Percentiles rank a stretch among this genome's conserved stretches.
Conservation (phyloP, 2,329 filamentous ascomycete species). For the Sclerotinia trifoliorum region DNA sequence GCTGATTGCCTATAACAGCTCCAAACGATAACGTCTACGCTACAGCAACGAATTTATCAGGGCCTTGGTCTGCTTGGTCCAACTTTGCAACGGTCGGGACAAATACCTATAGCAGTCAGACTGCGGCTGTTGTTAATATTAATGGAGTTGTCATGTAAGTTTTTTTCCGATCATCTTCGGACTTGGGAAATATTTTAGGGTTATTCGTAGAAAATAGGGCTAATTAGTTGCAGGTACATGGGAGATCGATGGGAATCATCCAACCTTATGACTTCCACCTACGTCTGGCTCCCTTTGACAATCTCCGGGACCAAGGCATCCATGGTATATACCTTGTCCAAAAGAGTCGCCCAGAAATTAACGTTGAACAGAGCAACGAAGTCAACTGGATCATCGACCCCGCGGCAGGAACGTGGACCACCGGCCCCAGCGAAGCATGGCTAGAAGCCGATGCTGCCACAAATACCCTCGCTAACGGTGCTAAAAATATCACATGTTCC, state of each 20-base stretch:
- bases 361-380: slow-evolving; percentile 43
- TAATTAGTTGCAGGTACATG: slow-evolving; percentile 52
- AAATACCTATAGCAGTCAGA: slow-evolving; percentile 60
- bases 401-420: slow-evolving; percentile 45
- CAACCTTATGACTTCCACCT: slow-evolving; percentile 61
- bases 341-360: not conserved
- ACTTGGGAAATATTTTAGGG: not conserved
- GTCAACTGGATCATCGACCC: slow-evolving; percentile 56
- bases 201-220: not conserved
- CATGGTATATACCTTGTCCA: slow-evolving; percentile 39
- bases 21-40: slow-evolving; percentile 65
- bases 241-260: slow-evolving; percentile 63
- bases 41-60: slow-evolving; percentile 55
- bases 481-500: slow-evolving; percentile 48
- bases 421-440: slow-evolving; percentile 46
- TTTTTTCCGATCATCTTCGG: not conserved
- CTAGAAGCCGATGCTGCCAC: slow-evolving; percentile 52
- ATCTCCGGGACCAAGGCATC: slow-evolving; percentile 52
- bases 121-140: slow-evolving; percentile 55
- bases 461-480: slow-evolving; percentile 46
- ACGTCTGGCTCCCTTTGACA: slow-evolving; percentile 62
- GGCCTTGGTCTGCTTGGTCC: slow-evolving; percentile 61
- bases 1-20: slow-evolving; percentile 18
- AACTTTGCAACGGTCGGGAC: slow-evolving; percentile 57
- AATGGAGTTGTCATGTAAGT: slow-evolving; percentile 38